A percentile compares a stretch with the other conserved stretches of the same genome.
These are phyloP conservation scores for Ligustrum vulgare DNA, from an alignment of 257 asterid species.

Conservation along the genomic window DNA sequence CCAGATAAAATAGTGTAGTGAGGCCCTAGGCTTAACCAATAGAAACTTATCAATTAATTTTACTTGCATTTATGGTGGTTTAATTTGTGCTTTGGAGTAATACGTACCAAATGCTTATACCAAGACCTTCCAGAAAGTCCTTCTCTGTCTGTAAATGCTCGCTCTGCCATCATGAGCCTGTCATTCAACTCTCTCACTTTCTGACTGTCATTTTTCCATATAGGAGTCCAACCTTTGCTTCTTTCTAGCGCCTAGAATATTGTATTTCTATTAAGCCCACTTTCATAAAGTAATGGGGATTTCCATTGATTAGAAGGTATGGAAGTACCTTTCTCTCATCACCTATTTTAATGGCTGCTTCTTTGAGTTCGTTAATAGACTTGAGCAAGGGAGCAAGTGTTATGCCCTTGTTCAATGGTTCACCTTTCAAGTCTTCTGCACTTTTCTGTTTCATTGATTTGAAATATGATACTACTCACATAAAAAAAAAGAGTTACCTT, in stretches of 20 bases:
- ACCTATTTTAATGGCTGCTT: slow-evolving; percentile 53
- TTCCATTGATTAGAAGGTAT: not conserved
- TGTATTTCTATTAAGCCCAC: slow-evolving; percentile 10
- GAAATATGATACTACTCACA: not conserved
- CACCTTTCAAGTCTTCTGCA: slow-evolving; percentile 53
- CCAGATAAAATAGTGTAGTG: not conserved
- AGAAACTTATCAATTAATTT: not conserved
- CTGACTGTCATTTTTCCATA: slow-evolving; percentile 31
- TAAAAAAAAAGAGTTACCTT: slow-evolving; percentile 1
- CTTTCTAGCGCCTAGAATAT: slow-evolving; percentile 40
- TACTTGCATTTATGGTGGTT: not conserved
- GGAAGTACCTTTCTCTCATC: slow-evolving; percentile 55
- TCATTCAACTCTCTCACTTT: slow-evolving; percentile 69
- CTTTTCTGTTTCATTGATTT: slow-evolving; percentile 49
- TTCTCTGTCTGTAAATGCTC: slow-evolving; percentile 71
- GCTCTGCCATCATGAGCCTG: slow-evolving; percentile 80
- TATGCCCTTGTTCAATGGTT: slow-evolving; percentile 41
- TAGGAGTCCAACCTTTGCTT: slow-evolving; percentile 37
- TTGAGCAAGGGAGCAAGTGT: slow-evolving; percentile 58
- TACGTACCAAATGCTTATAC: slow-evolving; percentile 83
- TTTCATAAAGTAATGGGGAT: not conserved
- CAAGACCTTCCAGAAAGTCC: slow-evolving; percentile 74
- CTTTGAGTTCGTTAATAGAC: slow-evolving; percentile 58
- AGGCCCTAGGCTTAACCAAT: not conserved
- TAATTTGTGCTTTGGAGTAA: not conserved